A percentile compares a stretch with the other conserved stretches of the same genome.
Evolutionary conservation across 73 alveolate species (phyloP).

Genomic region (Symbiodinium pilosum): DNA sequence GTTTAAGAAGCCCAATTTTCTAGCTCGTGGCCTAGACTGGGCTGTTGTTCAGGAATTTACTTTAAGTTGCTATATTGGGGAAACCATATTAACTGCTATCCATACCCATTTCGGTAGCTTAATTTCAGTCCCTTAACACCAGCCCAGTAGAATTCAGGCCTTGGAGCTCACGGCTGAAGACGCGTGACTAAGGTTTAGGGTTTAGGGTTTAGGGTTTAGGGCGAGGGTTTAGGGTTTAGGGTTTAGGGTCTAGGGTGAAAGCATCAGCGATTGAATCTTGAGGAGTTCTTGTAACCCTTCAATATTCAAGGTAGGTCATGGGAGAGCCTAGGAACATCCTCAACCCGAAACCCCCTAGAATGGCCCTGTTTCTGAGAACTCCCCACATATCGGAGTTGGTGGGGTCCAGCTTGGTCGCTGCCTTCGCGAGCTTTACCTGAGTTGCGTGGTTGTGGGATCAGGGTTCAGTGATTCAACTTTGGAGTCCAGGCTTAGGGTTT

Average conservation of each 20-base stretch:
- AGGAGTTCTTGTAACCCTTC: no score
- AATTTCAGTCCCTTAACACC: no score
- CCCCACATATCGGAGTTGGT: conserved; percentile 12
- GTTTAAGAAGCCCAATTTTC: no score
- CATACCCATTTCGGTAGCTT: no score
- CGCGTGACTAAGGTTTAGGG: neutral
- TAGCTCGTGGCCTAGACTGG: no score
- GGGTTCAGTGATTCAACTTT: neutral
- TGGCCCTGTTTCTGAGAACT: neutral
- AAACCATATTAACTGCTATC: no score
- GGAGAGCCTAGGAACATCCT: no score
- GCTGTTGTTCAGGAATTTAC: no score
- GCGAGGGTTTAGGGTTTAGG: neutral
- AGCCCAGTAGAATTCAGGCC: no score
- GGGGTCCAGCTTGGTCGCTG: neutral
- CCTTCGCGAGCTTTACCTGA: neutral
- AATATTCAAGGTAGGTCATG: no score
- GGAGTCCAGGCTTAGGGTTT: neutral
- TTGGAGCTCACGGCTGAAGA: no score
- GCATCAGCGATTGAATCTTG: neutral
- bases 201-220: neutral
- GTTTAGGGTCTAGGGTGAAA: neutral
- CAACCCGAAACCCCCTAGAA: neutral
- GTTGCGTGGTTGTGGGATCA: neutral
- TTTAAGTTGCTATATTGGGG: no score